phyloP scores from a whole-genome alignment of 2,329 filamentous ascomycete species.

The Hymenoscyphus fraxineus region DNA sequence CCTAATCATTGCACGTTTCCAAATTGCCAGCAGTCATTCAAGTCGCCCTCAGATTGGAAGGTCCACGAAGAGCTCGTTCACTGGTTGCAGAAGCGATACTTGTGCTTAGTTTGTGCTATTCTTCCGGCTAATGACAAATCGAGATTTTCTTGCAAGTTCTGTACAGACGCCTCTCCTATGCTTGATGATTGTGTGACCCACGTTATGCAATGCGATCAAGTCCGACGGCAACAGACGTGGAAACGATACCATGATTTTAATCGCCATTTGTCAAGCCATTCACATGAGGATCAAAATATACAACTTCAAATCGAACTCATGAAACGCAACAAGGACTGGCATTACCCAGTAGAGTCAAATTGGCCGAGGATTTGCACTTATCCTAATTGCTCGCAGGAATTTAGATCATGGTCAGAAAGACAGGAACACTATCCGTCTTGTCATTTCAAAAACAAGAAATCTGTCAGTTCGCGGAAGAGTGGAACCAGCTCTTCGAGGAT shows the following conservation, averaged over 20 bases:
- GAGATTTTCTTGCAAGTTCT: background rate
- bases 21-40: background rate
- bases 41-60: background rate
- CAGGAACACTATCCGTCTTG: background rate
- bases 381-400: conserved; percentile 1
- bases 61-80: conserved; percentile 5
- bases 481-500: background rate
- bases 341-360: conserved; percentile 2
- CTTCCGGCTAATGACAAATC: background rate
- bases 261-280: background rate
- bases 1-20: background rate
- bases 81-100: conserved; percentile 3
- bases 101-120: conserved; percentile 5
- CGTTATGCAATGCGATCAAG: background rate
- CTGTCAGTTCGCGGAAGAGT: conserved; percentile 1
- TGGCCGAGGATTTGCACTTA: conserved; percentile 4
- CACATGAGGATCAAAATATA: background rate
- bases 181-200: background rate
- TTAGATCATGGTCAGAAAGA: background rate
- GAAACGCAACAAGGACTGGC: background rate
- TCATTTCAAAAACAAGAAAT: conserved; percentile 6
- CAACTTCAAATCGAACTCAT: background rate
- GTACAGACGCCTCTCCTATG: background rate
- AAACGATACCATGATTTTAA: background rate
- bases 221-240: background rate